A percentile compares a stretch with the other conserved stretches of the same genome.
These are phyloP conservation scores for Aureobasidium leucospermi DNA, from an alignment of 2,329 filamentous ascomycete species.

Conservation along the genomic window DNA sequence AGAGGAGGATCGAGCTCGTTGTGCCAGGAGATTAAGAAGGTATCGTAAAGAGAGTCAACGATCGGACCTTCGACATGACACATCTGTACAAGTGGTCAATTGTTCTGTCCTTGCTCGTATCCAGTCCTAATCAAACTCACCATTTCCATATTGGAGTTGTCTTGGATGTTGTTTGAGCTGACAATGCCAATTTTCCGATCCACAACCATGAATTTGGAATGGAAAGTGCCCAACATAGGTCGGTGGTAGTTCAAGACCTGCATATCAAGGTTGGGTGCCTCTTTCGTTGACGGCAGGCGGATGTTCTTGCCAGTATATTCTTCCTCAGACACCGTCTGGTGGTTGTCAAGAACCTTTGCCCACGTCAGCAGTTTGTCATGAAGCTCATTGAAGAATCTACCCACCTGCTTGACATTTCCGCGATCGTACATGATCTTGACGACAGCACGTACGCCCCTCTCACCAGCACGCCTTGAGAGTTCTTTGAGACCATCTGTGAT, in stretches of 20 bases:
- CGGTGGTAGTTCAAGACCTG: slow-evolving; percentile 67
- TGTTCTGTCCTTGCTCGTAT: not conserved
- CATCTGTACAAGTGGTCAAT: slow-evolving; percentile 36
- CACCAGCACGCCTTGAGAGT: slow-evolving; percentile 57
- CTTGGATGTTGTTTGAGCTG: slow-evolving; percentile 69
- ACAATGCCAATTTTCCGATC: slow-evolving; percentile 64
- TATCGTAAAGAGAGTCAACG: slow-evolving; percentile 69
- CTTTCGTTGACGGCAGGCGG: slow-evolving; percentile 52
- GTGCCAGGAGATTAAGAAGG: slow-evolving; percentile 65
- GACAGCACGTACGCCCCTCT: slow-evolving; percentile 49
- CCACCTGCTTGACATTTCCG: slow-evolving; percentile 54
- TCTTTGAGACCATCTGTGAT: slow-evolving; percentile 60
- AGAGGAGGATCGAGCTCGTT: slow-evolving; percentile 53
- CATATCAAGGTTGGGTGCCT: slow-evolving; percentile 65
- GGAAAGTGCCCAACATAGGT: slow-evolving; percentile 65
- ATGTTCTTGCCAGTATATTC: slow-evolving; percentile 51
- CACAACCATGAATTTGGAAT: slow-evolving; percentile 70
- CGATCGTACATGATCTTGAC: slow-evolving; percentile 73
- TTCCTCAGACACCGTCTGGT: slow-evolving; percentile 51
- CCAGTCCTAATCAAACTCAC: not conserved
- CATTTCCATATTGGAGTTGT: slow-evolving; percentile 75
- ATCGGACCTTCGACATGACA: slow-evolving; percentile 67
- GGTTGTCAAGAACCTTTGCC: slow-evolving; percentile 50
- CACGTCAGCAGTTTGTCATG: slow-evolving; percentile 4
- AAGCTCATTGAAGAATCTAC: not conserved